Evolutionary conservation across 805 yeast species (phyloP), one percentile per base, ranked within the genome.

Genomic region (Scheffersomyces stipitis): DNA sequence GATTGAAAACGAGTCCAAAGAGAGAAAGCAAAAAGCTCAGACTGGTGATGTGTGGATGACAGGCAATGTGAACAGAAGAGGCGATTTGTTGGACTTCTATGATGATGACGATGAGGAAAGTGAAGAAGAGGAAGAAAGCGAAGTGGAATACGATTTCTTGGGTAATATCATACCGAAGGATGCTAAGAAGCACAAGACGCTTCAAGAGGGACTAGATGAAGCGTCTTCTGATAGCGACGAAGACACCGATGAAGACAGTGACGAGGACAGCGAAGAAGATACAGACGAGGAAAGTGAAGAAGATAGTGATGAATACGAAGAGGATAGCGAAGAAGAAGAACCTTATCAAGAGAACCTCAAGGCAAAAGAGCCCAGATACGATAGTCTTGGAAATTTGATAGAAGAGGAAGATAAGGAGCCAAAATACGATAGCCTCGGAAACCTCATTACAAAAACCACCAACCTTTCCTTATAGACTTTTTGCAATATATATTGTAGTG

Each of bases 31-130:
- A 36, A 69, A 68, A 36, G 69, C 72, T 3, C 66, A 65, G 15
- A 73, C 62, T 7, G 79, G 66, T 13, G 96, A 86, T 58, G 59
- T 83, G 4, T 86, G 95, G 95, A 66, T 75, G 60, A 74, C 79
- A 66, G 95, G 95, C 0, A 86, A 85, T 49, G 81, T 83, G 3
- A 87, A 87, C 46, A 76, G 83, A 42, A 37, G 34, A 45, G 62
- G 60, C 23, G 47, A 45, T 38, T 26, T 45, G 36, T 15, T 42
- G 31, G 36, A 33, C 38, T 34, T 47, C 33, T 39, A 38, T 3
- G 44, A 42, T 2, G 48, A 38, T 6, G 50, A 43, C 8, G 51
- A 46, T 3, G 48, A 38, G 3, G 54, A 45, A 12, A 51, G 37
- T 9, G 60, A 37, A 7, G 51, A 41, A 15, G 49, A 39, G 2